Conservation (phyloP, 1,284 basidiomycete species). For the Fomitopsis betulina region DNA sequence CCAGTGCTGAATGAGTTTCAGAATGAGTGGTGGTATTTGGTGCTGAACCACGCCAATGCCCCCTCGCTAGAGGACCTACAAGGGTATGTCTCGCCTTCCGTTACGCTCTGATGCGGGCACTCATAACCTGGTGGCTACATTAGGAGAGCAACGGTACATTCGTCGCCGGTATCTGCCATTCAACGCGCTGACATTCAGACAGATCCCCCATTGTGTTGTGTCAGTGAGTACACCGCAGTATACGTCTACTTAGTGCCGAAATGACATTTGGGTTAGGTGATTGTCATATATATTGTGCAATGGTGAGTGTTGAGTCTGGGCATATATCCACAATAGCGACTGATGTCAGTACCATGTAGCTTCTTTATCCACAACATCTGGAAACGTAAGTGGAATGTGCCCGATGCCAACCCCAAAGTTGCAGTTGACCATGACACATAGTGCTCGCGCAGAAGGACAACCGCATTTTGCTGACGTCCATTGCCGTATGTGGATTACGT, state of each 20-base stretch:
- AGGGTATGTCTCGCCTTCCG: background rate
- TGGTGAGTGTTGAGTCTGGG: background rate
- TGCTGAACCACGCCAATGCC: background rate
- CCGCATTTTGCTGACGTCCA: background rate
- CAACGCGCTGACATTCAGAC: background rate
- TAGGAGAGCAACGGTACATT: background rate
- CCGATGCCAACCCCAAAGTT: no score
- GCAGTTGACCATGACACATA: background rate
- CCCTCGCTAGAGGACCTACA: background rate
- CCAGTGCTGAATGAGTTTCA: background rate
- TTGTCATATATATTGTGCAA: background rate
- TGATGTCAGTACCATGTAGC: background rate
- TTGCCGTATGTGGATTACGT: background rate
- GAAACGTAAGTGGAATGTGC: background rate
- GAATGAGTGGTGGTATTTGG: constrained; percentile 3
- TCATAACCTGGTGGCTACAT: no score
- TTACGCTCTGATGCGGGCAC: no score
- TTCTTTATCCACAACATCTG: constrained; percentile 5
- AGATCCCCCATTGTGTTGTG: background rate
- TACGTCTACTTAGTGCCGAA: background rate
- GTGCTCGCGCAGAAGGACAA: background rate
- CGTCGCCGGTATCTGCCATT: background rate
- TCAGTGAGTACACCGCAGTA: background rate
- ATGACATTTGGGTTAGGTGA: background rate
- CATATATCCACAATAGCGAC: background rate